A percentile compares a stretch with the other conserved stretches of the same genome.
Conservation (phyloP, 2,329 filamentous ascomycete species). For the Thelonectria olida region DNA sequence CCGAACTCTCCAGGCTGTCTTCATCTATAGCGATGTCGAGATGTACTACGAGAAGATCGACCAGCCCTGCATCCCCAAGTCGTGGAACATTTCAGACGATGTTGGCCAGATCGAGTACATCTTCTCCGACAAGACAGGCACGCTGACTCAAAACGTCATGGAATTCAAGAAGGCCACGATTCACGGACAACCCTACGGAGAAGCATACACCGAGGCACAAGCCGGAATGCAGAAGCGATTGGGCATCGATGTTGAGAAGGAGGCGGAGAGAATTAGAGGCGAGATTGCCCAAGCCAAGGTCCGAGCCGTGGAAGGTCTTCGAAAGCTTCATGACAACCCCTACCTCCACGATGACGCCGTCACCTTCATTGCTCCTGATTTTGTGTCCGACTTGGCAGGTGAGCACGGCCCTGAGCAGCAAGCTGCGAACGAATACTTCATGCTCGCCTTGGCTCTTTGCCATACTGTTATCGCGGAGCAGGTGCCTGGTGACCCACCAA, state of each 20-base stretch:
- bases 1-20: constrained; percentile 89
- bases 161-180: constrained; percentile 99
- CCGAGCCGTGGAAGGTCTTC: constrained; percentile 76
- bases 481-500: constrained; percentile 87
- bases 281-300: constrained; percentile 83
- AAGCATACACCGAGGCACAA: constrained; percentile 97
- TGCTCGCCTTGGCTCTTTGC: constrained; percentile 94
- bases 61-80: constrained; percentile 95
- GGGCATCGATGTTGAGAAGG: constrained; percentile 86
- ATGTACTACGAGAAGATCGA: constrained; percentile 98
- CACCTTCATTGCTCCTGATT: constrained; percentile 93
- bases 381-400: constrained; percentile 83
- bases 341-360: constrained; percentile 90
- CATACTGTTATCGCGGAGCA: constrained; percentile 95
- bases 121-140: constrained; percentile 98
- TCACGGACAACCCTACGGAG: constrained; percentile 95
- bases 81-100: constrained; percentile 99
- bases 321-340: constrained; percentile 85
- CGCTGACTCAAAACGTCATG: constrained; percentile 97
- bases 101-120: constrained; percentile 99
- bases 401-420: constrained; percentile 80
- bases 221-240: constrained; percentile 94
- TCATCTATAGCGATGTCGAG: constrained; percentile 94
- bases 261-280: constrained; percentile 74
- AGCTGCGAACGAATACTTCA: constrained; percentile 84